These are phyloP conservation scores for Claviceps spartinae DNA, from an alignment of 2,329 filamentous ascomycete genomes.

Conservation along the genomic window DNA sequence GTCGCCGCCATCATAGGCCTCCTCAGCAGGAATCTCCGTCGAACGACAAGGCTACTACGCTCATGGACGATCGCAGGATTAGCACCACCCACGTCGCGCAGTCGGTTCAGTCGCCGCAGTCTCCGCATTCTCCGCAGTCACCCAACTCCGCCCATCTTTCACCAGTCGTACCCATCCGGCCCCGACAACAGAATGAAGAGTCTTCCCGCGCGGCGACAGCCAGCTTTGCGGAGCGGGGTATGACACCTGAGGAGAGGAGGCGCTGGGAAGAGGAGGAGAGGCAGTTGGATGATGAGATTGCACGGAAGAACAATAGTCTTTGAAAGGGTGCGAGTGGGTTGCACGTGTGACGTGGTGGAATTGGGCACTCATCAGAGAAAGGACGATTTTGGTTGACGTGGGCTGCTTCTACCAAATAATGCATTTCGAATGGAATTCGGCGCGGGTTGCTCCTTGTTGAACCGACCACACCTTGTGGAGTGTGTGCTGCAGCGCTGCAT, in stretches of 20 bases:
- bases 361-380: too few species aligned
- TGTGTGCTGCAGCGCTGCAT: too few species aligned
- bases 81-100: slow-evolving; percentile 22
- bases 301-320: slow-evolving; percentile 19
- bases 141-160: slow-evolving; percentile 21
- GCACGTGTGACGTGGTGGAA: neutral
- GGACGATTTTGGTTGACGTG: too few species aligned
- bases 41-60: slow-evolving; percentile 19
- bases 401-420: too few species aligned
- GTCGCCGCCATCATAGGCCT: slow-evolving; percentile 3
- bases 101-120: slow-evolving; percentile 26
- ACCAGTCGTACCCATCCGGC: neutral
- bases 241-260: slow-evolving; percentile 41
- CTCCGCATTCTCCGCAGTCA: slow-evolving; percentile 25
- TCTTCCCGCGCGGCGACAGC: slow-evolving; percentile 11
- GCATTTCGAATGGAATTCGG: too few species aligned
- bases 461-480: too few species aligned
- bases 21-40: slow-evolving; percentile 1
- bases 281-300: slow-evolving; percentile 42
- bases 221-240: slow-evolving; percentile 45
- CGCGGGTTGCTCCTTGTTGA: too few species aligned
- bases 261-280: slow-evolving; percentile 35
- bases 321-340: slow-evolving; percentile 3
- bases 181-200: neutral
- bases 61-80: slow-evolving; percentile 34